These are phyloP conservation scores for Sordaria brevicollis DNA, from an alignment of 495 filamentous ascomycete genomes.

Conservation along the genomic window DNA sequence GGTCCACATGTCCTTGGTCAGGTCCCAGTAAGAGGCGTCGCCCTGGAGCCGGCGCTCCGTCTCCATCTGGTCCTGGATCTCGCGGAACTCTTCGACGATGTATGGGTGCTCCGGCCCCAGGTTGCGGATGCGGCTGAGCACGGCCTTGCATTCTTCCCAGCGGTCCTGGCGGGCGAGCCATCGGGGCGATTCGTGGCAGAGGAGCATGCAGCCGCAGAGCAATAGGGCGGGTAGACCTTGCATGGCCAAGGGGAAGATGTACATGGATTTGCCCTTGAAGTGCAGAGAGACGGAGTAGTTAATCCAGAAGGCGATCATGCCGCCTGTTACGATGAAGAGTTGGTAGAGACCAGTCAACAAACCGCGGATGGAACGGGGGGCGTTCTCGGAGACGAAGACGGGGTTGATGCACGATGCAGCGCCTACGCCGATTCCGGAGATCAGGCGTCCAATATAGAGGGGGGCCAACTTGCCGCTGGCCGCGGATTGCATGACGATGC, in stretches of 20 bases:
- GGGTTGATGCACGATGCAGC: slow-evolving; percentile 49
- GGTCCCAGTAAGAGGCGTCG: slow-evolving; percentile 51
- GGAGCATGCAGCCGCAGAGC: slow-evolving; percentile 45
- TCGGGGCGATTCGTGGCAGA: slow-evolving; percentile 57
- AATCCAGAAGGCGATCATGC: slow-evolving; percentile 48
- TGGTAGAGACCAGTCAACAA: slow-evolving; percentile 49
- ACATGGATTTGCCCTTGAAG: slow-evolving; percentile 31
- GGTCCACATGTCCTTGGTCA: slow-evolving; percentile 63
- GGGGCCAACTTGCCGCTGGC: slow-evolving; percentile 40
- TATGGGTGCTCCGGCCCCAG: slow-evolving; percentile 50
- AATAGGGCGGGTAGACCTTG: slow-evolving; percentile 54
- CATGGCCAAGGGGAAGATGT: slow-evolving; percentile 57
- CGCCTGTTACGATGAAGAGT: slow-evolving; percentile 49
- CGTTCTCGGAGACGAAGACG: slow-evolving; percentile 47
- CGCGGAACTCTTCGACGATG: slow-evolving; percentile 53
- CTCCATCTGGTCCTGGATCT: slow-evolving; percentile 60
- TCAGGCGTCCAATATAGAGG: slow-evolving; percentile 52
- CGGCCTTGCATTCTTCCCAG: slow-evolving; percentile 54
- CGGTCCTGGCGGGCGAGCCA: slow-evolving; percentile 59
- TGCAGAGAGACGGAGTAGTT: slow-evolving; percentile 41
- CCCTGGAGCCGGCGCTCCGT: slow-evolving; percentile 53
- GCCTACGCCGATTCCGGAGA: slow-evolving; percentile 52
- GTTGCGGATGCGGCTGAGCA: slow-evolving; percentile 46
- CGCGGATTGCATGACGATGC: slow-evolving; percentile 45
- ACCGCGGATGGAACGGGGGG: slow-evolving; percentile 41